Base-by-base conservation (phyloP, 495 filamentous ascomycete genomes). In the Paragyromitra xinjiangensis region DNA sequence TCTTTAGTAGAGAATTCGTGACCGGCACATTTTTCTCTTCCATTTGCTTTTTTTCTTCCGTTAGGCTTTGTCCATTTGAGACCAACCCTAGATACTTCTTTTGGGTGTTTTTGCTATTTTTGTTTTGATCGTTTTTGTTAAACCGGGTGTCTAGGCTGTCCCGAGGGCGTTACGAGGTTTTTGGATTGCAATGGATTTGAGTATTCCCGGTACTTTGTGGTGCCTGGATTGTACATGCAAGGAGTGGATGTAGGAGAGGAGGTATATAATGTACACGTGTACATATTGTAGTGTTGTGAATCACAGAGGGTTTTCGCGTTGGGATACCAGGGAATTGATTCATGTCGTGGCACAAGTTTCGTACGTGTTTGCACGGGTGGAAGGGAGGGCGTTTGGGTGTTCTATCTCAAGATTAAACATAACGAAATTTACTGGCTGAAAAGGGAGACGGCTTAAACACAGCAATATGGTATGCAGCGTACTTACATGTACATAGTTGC, bases 21-120 rank as follows among this genome's bases (percentile, higher is more conserved):
- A 48, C 14, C 53, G 34, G 26, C 37, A 51, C 12, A 39, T 44
- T 58, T 66, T 56, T 42, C 45, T 22, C 51, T 56, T n/a, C 1
- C 16, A 26, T 65, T 66, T 51, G 5, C 7, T 53, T 67, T 37
- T 12, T 53, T 34, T 55, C 24, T 53, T 42, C 48, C 16, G 2
- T 53, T 39, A 45, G 55, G 37, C 48, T 58, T 45, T 69, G 22
- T 44, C 24, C 26, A 37, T 53, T 26, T 34, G 53, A 59, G 40
- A 62, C n/a, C 42, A 61, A 71, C 50, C 26, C 55, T 71, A 71
- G 68, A 71, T 50, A 3, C 68, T 70, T 45, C 39, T 69, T 70
- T 63, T 71, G 44, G 24, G 68, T 22, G 53, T 61, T 42, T 61
- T 59, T 34, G 19, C 39, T 24, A 61, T 19, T 71, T 71, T 63